Conservation (phyloP, 139 green algal genomes). For the Bryopsis sp. region DNA sequence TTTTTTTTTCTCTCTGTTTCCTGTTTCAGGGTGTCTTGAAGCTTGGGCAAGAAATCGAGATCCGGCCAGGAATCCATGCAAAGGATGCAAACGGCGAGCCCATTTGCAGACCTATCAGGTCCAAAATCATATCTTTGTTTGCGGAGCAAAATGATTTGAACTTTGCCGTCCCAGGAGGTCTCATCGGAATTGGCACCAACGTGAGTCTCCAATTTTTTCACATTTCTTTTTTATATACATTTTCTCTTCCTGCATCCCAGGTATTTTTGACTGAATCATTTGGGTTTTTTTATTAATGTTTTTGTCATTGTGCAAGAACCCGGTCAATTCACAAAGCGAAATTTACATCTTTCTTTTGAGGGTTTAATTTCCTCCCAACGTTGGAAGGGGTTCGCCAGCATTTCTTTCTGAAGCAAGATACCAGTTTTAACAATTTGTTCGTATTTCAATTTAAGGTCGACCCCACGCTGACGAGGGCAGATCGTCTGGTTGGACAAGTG, state of each 20-base stretch:
- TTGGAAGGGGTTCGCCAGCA: no score
- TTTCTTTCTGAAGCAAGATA: no score
- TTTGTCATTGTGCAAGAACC: no score
- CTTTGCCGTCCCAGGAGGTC: slow-evolving; percentile 93
- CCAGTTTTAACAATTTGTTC: no score
- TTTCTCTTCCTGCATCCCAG: neutral
- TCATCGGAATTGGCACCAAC: slow-evolving; percentile 98
- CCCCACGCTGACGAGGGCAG: slow-evolving; percentile 92
- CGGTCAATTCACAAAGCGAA: no score
- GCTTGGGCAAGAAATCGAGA: slow-evolving; percentile 89
- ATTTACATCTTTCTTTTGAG: no score
- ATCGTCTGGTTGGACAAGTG: slow-evolving; percentile 95
- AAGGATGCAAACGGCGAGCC: slow-evolving; percentile 87
- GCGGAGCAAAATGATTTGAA: slow-evolving; percentile 94
- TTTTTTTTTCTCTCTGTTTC: slow-evolving; percentile 8
- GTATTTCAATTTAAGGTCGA: slow-evolving; percentile 81
- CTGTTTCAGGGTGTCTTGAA: slow-evolving; percentile 69
- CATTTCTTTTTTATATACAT: slow-evolving; percentile 6
- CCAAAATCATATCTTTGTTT: slow-evolving; percentile 90
- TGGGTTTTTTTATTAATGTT: no score
- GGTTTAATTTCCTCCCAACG: no score
- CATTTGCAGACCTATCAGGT: slow-evolving; percentile 92
- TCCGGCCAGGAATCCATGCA: slow-evolving; percentile 91
- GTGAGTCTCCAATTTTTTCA: slow-evolving; percentile 24
- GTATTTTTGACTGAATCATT: no score